phyloP scores from a whole-genome alignment of 345 rosid genomes.

The Sisymbrium altissimum region DNA sequence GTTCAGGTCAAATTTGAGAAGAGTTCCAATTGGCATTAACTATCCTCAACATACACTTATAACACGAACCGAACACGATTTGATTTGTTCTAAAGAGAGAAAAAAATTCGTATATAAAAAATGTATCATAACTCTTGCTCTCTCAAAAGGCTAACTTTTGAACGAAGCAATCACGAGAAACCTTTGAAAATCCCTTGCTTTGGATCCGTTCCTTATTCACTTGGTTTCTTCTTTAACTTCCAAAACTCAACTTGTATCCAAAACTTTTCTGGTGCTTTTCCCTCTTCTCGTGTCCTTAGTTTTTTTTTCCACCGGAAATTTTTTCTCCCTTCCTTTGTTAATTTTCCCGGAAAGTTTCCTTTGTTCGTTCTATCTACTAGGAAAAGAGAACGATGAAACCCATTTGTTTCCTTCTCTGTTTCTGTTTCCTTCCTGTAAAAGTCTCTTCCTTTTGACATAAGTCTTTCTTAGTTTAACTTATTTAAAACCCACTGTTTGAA shows the following conservation, averaged over 20 bases:
- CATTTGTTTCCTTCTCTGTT: slow-evolving; percentile 19
- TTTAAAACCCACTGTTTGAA: neutral
- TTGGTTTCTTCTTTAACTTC: slow-evolving; percentile 34
- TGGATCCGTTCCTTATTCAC: slow-evolving; percentile 54
- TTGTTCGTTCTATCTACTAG: slow-evolving; percentile 5
- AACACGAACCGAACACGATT: slow-evolving; percentile 20
- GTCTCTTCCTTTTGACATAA: slow-evolving; percentile 30
- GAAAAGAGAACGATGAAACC: slow-evolving; percentile 32
- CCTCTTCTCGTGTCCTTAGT: slow-evolving; percentile 31
- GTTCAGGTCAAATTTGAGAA: neutral
- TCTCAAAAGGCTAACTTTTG: slow-evolving; percentile 38
- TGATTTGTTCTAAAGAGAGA: slow-evolving; percentile 14
- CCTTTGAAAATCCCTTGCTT: slow-evolving; percentile 60
- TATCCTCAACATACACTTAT: neutral
- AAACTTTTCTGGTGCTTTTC: slow-evolving; percentile 34
- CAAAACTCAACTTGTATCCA: slow-evolving; percentile 37
- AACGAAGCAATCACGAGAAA: slow-evolving; percentile 80
- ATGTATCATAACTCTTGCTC: neutral
- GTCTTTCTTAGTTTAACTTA: neutral
- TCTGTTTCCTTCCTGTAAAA: slow-evolving; percentile 25
- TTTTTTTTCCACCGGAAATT: slow-evolving; percentile 13
- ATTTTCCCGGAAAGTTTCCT: slow-evolving; percentile 30
- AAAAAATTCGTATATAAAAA: neutral
- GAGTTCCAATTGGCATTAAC: neutral
- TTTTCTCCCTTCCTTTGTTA: neutral